Evolutionary conservation across 805 yeast species (phyloP), one percentile per base, ranked within the genome.

Genomic region (Yueomyces sinensis): DNA sequence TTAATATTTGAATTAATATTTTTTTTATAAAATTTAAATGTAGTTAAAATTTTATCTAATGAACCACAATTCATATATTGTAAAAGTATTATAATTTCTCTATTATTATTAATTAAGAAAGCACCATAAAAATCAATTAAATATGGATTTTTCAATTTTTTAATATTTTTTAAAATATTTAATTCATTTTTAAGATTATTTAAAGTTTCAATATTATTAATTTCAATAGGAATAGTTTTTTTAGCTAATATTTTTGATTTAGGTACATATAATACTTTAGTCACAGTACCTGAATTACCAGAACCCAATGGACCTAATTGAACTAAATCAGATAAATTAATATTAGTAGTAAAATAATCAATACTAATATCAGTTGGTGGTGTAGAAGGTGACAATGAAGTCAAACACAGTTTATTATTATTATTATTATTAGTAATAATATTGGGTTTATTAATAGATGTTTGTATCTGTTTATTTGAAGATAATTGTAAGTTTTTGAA

Each of bases 61-160:
- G 96, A 84, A 0, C 95, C 89, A 56, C 95, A 82, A 56, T 89
- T 94, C 73, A 89, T 82, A 58, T 82, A 87, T 58, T 89, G 97
- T 94, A 87, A 86, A 53, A 94, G 80, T 40, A 91, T 81, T 13
- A 84, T 78, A 14, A 91, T 87, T 41, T 83, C 82, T 48, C 72
- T 72, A 41, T 42, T 45, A 1, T 46, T 42, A 2, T 54, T 41
- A 40, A 75, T 71, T 34, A 84, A 68, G 49, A 78, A 82, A 0
- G 95, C 94, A 6, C 97, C 97, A 56, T 78, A 89, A 54, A 87
- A 91, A 31, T 82, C 83, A 33, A 89, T 81, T 31, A 91, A 87
- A 47, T 72, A 82, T 4, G 83, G 83, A 36, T 70, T 61, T 45
- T 73, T 76, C n/a, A n/a, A n/a, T n/a, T n/a, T n/a, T 50, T 72